phyloP scores from a whole-genome alignment of 192 early-diverging fungal genomes.

The Podila clonocystis region DNA sequence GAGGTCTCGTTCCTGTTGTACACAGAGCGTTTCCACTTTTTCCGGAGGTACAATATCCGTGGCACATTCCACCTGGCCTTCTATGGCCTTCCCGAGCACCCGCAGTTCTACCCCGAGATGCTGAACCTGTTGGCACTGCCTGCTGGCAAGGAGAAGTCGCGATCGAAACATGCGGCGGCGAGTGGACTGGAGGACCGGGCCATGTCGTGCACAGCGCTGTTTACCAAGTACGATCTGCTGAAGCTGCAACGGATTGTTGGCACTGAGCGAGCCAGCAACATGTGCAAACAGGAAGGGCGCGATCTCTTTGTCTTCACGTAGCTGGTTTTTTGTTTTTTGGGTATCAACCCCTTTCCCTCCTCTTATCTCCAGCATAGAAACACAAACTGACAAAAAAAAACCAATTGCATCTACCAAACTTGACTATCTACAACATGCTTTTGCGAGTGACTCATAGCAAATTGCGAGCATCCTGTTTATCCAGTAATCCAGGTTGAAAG shows the following conservation, averaged over 20 bases:
- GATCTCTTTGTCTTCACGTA: conserved; percentile 52
- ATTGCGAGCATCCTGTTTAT: no score
- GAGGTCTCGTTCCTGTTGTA: conserved; percentile 79
- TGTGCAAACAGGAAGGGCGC: conserved; percentile 71
- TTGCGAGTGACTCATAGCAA: no score
- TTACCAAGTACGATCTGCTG: conserved; percentile 85
- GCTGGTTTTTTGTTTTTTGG: background rate
- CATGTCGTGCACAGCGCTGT: conserved; percentile 74
- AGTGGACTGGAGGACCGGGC: conserved; percentile 61
- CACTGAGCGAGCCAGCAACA: conserved; percentile 71
- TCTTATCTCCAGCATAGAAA: background rate
- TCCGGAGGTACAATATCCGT: conserved; percentile 85
- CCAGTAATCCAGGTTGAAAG: no score
- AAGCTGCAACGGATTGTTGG: conserved; percentile 93
- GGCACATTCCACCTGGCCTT: conserved; percentile 89
- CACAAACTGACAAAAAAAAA: no score
- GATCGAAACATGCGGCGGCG: conserved; percentile 50
- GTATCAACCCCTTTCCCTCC: background rate
- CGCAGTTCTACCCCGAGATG: conserved; percentile 90
- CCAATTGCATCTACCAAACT: no score
- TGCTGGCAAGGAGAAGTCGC: conserved; percentile 54
- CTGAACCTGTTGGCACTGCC: conserved; percentile 77
- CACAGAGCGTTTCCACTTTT: conserved; percentile 98
- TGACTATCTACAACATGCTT: no score
- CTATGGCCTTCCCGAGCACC: conserved; percentile 88